Conservation (phyloP, 352 stramenopile species). For the Halophytophthora batemanensis region DNA sequence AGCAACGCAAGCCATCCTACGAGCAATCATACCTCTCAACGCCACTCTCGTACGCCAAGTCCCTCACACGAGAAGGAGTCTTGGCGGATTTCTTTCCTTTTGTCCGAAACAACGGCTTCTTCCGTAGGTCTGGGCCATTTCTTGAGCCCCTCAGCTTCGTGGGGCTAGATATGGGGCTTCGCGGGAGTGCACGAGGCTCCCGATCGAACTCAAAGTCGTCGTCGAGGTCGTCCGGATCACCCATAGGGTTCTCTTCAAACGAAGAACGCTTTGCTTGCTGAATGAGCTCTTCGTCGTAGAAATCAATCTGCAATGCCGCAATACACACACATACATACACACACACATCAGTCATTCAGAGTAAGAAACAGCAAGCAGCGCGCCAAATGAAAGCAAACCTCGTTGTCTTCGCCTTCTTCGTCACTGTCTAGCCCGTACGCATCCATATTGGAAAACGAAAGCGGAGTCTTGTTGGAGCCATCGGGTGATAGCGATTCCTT, state of each 20-base stretch:
- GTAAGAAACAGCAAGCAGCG: background rate
- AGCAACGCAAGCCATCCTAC: background rate
- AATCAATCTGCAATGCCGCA: constrained; percentile 42
- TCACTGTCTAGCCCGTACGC: constrained; percentile 75
- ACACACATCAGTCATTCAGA: constrained; percentile 5
- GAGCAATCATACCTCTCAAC: constrained; percentile 58
- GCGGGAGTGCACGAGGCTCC: constrained; percentile 40
- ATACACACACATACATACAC: background rate
- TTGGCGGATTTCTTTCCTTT: constrained; percentile 55
- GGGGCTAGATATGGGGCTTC: constrained; percentile 53
- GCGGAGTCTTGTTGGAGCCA: constrained; percentile 34
- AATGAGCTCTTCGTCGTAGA: constrained; percentile 73
- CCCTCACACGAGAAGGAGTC: constrained; percentile 47
- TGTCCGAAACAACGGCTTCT: constrained; percentile 39
- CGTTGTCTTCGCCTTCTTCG: constrained; percentile 83
- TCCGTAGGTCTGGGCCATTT: constrained; percentile 35
- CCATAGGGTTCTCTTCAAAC: constrained; percentile 75
- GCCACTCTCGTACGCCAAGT: constrained; percentile 70
- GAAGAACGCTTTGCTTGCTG: constrained; percentile 58
- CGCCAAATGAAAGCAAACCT: constrained; percentile 32
- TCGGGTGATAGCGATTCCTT: constrained; percentile 71
- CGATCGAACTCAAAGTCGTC: constrained; percentile 90
- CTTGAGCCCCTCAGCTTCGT: constrained; percentile 37
- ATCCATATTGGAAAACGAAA: constrained; percentile 59
- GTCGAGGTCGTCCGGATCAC: constrained; percentile 76